Evolutionary conservation across 495 filamentous ascomycete genomes (phyloP), one percentile per base, ranked within the genome.

Genomic region (Astrothelium macrocarpum): DNA sequence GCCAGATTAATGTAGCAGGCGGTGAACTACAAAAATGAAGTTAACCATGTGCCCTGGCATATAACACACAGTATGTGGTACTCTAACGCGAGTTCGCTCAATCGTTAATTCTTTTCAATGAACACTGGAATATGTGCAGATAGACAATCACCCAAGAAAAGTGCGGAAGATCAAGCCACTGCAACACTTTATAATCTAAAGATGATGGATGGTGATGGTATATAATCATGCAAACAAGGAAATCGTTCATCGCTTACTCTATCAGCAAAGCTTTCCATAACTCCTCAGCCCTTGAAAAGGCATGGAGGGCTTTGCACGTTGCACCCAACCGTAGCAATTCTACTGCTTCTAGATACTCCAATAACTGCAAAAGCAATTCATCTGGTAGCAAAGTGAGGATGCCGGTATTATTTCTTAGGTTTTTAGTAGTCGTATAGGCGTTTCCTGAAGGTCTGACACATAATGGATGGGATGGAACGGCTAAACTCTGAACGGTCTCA

Each of bases 391-490:
- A 68, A 43, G 79, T 76, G 66, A 96, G 85, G 2, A 69, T 65
- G 11, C 91, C 93, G 58, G 84, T 78, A 42, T 73, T 79, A 32
- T 77, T 70, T 46, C 90, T 87, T 25, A 91, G 81, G 75, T 89
- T 89, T 32, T 74, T 78, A 11, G 75, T 77, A 56, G 85, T 81
- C 49, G 82, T 78, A 59, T 90, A 88, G 63, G 87, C 86, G 80
- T 98, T 98, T 59, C 94, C 94, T 69, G 85, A 82, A 0, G 94
- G 94, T 70, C 90, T 95, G 67, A 97, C 82, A 46, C 87, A 86
- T 32, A 96, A 77, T 25, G 93, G 93, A 78, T 98, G 94, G 46
- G 79, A 78, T 18, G 89, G 88, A 59, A 96, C 86, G 1, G 71
- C 65, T 70, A 76, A 67, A 71, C 72, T 65, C 3, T 69, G 53